Percentiles rank a stretch among this genome's conserved stretches.
Conservation (phyloP, 2,329 filamentous ascomycete species). For the Aspergillus sp. region DNA sequence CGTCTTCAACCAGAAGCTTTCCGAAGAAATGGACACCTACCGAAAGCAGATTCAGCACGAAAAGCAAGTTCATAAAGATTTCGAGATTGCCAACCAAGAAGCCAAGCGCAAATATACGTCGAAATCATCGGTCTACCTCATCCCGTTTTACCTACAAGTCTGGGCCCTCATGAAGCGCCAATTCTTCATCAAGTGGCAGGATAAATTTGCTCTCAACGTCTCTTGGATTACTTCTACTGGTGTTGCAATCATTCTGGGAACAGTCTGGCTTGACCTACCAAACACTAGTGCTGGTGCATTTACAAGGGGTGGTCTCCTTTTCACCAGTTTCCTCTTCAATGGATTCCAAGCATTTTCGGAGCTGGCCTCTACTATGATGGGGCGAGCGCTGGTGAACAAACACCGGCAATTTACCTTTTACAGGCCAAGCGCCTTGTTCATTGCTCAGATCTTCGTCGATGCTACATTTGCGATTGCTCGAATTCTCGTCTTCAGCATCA, state of each 20-base stretch:
- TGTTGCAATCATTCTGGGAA: slow-evolving; percentile 78
- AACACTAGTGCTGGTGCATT: slow-evolving; percentile 71
- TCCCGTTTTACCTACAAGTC: slow-evolving; percentile 81
- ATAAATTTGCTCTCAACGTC: slow-evolving; percentile 75
- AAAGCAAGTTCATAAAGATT: slow-evolving; percentile 73
- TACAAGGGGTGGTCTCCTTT: slow-evolving; percentile 79
- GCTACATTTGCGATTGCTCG: slow-evolving; percentile 71
- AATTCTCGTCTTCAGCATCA: slow-evolving; percentile 73
- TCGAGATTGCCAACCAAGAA: slow-evolving; percentile 74
- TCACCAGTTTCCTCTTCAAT: slow-evolving; percentile 80
- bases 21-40: slow-evolving; percentile 71
- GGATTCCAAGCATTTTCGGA: slow-evolving; percentile 86
- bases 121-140: slow-evolving; percentile 77
- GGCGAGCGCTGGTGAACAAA: slow-evolving; percentile 78
- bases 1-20: slow-evolving; percentile 58
- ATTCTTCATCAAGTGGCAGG: slow-evolving; percentile 83
- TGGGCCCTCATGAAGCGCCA: slow-evolving; percentile 84
- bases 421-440: slow-evolving; percentile 79
- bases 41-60: slow-evolving; percentile 67
- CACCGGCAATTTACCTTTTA: slow-evolving; percentile 84
- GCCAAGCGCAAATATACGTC: slow-evolving; percentile 75
- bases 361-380: slow-evolving; percentile 74
- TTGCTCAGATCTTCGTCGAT: slow-evolving; percentile 81
- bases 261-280: slow-evolving; percentile 74
- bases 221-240: slow-evolving; percentile 73